These are phyloP conservation scores for Pseudogymnoascus destructans DNA, from an alignment of 2,329 filamentous ascomycete genomes.

Conservation along the genomic window DNA sequence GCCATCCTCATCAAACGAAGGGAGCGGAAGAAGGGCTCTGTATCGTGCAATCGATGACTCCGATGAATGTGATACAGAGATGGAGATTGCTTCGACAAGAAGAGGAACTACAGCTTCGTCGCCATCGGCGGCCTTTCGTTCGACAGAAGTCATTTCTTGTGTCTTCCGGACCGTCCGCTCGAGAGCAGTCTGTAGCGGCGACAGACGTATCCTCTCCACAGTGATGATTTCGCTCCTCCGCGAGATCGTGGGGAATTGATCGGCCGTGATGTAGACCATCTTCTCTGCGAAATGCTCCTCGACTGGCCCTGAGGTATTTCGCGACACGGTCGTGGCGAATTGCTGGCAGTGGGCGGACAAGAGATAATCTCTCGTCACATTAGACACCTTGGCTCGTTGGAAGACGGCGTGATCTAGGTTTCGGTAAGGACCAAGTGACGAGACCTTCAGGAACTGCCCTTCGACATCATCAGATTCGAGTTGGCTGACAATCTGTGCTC, in stretches of 20 bases:
- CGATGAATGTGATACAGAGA: constrained; percentile 61
- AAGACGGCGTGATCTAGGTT: constrained; percentile 74
- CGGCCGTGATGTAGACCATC: constrained; percentile 67
- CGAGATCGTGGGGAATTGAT: constrained; percentile 82
- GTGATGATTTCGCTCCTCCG: constrained; percentile 73
- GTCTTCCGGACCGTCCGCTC: constrained; percentile 88
- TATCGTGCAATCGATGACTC: constrained; percentile 71
- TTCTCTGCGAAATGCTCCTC: constrained; percentile 72
- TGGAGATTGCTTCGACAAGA: constrained; percentile 61
- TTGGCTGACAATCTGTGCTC: constrained; percentile 64
- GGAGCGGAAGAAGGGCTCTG: constrained; percentile 54
- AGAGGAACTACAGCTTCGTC: constrained; percentile 56
- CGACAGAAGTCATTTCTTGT: constrained; percentile 63
- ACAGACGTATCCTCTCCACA: constrained; percentile 47
- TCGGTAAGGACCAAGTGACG: constrained; percentile 66
- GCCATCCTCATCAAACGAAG: constrained; percentile 28
- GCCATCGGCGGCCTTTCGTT: constrained; percentile 59
- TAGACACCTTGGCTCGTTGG: constrained; percentile 72
- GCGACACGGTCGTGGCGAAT: constrained; percentile 65
- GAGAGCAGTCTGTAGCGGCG: constrained; percentile 72
- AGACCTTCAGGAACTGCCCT: constrained; percentile 80
- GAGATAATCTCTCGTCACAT: constrained; percentile 75
- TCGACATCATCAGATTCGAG: constrained; percentile 68
- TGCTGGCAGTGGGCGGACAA: constrained; percentile 62
- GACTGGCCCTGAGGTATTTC: constrained; percentile 55